Evolutionary conservation across 192 early-diverging fungal genomes (phyloP), one percentile per base, ranked within the genome.

Genomic region (Coemansia sp.): DNA sequence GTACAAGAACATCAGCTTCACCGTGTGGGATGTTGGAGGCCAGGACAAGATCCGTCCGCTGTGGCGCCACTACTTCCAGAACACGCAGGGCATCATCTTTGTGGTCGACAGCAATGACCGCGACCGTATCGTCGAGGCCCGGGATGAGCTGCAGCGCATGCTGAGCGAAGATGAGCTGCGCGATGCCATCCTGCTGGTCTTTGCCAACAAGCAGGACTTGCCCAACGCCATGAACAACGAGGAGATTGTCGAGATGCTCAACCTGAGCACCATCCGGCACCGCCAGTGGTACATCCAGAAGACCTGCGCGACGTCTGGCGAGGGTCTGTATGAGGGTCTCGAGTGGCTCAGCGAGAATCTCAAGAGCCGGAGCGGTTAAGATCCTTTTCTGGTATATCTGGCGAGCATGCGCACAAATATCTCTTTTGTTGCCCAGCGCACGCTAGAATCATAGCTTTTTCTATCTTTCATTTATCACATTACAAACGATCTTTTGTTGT

Each of bases 161-260:
- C 76, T 98, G 62, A 87, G 89, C 40, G 96, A 98, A 78, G 93
- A 93, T 57, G 96, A 98, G 77, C 76, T 97, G 44, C 84, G 84
- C 62, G 90, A 92, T 43, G 84, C 93, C 0, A 85, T 90, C 34
- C 72, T 98, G 62, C 71, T 98, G 45, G 93, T 98, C 42, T 86
- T 97, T 79, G 96, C 96, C 42, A 98, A 98, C 65, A 98, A 98
- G 79, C 96, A 98, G 80, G 96, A 98, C 74, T 90, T 96, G 87
- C 84, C 82, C 40, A 90, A 90, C 15, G 94, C 96, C 18, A 89
- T 97, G 88, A 82, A 85, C 26, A 82, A 86, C 20, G 87, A 91
- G 6, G 90, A 97, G 77, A 88, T 98, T 4, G 86, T 89, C 11
- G 90, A 97, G 50, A 76, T 81, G 8, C 76, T 98, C 20, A 90